These are phyloP conservation scores for Pelargonium cotyledonis DNA, from an alignment of 441 rosid species.

Conservation along the genomic window DNA sequence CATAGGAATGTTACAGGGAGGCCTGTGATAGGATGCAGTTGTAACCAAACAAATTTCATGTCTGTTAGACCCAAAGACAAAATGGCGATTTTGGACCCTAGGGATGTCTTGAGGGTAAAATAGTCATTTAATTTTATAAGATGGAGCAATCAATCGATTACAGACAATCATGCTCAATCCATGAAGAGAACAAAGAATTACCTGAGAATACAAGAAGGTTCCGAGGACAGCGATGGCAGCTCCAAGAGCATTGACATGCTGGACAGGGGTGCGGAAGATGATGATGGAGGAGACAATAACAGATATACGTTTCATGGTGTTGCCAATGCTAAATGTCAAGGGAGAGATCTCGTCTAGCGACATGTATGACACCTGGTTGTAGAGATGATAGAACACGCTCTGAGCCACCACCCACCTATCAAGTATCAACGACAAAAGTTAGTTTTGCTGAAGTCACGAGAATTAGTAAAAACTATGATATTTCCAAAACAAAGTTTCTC, in stretches of 20 bases:
- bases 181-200: conserved; percentile 9
- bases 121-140: conserved; percentile 11
- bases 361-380: conserved; percentile 78
- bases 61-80: too few species aligned
- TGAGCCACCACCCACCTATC: conserved; percentile 69
- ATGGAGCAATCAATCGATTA: conserved; percentile 12
- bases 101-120: conserved; percentile 14
- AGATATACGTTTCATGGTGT: conserved; percentile 72
- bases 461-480: background rate
- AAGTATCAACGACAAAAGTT: conserved; percentile 21
- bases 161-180: background rate
- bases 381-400: conserved; percentile 54
- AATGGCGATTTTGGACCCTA: conserved; percentile 1
- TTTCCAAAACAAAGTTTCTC: too few species aligned
- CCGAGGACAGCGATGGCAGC: conserved; percentile 75
- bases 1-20: too few species aligned
- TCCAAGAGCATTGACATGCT: conserved; percentile 60
- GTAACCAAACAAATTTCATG: too few species aligned
- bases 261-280: conserved; percentile 69
- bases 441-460: background rate
- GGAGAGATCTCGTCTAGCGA: conserved; percentile 65
- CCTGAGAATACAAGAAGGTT: conserved; percentile 78
- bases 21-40: too few species aligned
- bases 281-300: conserved; percentile 73
- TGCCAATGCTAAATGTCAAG: conserved; percentile 65